These are phyloP conservation scores for Chalciporus sp. DNA, from an alignment of 1,284 basidiomycete species.

Conservation along the genomic window DNA sequence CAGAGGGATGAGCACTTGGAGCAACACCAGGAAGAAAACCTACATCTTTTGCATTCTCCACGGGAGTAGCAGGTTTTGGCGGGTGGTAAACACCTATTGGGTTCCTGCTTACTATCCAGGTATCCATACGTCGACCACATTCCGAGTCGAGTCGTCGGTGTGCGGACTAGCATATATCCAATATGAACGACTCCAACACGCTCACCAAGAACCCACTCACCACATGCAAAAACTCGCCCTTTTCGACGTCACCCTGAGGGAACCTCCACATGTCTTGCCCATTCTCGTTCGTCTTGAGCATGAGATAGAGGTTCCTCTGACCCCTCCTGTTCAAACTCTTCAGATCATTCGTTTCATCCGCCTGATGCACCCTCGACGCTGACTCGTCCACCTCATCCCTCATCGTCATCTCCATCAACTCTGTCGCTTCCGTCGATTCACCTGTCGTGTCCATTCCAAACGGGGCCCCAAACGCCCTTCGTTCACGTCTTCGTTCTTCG, in stretches of 20 bases:
- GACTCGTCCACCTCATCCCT: slow-evolving; percentile 66
- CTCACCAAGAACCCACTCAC: slow-evolving; percentile 38
- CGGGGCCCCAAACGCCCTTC: slow-evolving; percentile 66
- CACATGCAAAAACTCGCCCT: slow-evolving; percentile 70
- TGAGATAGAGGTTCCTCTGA: slow-evolving; percentile 84
- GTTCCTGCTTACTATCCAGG: slow-evolving; percentile 77
- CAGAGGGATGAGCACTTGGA: slow-evolving; percentile 1
- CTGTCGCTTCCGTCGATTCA: slow-evolving; percentile 50
- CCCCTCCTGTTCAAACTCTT: slow-evolving; percentile 81
- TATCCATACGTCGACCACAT: slow-evolving; percentile 77
- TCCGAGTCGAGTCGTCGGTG: slow-evolving; percentile 63
- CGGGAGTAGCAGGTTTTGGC: slow-evolving; percentile 29
- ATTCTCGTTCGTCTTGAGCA: slow-evolving; percentile 58
- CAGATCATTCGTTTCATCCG: slow-evolving; percentile 64
- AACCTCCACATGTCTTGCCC: slow-evolving; percentile 77
- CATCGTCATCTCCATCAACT: slow-evolving; percentile 60
- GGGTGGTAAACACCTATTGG: slow-evolving; percentile 72
- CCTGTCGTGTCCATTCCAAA: slow-evolving; percentile 52
- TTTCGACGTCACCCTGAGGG: slow-evolving; percentile 68
- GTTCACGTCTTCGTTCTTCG: slow-evolving; percentile 73
- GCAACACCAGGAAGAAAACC: slow-evolving; percentile 2
- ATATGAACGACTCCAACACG: slow-evolving; percentile 7
- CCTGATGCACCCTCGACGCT: slow-evolving; percentile 59
- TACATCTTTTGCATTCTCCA: slow-evolving; percentile 39
- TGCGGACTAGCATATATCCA: slow-evolving; percentile 54